Base-by-base conservation (phyloP, 2,329 filamentous ascomycete genomes). In the Orbilia ellipsospora region DNA sequence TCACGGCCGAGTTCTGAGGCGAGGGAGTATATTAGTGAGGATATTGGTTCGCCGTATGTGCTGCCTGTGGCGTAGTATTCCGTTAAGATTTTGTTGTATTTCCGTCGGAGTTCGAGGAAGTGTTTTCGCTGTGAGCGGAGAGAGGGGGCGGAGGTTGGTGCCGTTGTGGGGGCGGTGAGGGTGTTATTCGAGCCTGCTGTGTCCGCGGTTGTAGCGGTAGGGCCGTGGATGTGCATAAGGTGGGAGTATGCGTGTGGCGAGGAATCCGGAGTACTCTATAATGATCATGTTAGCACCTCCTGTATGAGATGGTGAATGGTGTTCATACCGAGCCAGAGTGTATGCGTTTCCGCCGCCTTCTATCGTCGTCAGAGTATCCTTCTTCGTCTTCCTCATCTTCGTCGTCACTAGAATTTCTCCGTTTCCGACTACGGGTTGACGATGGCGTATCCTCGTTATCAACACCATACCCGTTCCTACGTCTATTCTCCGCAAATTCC, bases 1-100 rank as follows among this genome's bases (percentile, higher is more conserved):
- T 98, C 95, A 63, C 94, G 91, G 77, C 95, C 95, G 5, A 99
- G 88, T 81, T 98, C 95, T 0, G 94, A 97, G 0, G 94, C 95
- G 13, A 99, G 86, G 0, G 93, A 96, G 82, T 98, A 99, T 80
- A 97, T 88, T 84, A 98, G 90, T 0, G 94, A 96, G 0, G 94
- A 95, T 66, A 98, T 92, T 0, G 95, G 95, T 81, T 99, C 95
- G 0, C 94, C 94, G 81, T 96, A 97, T 1, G 93, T 96, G 1
- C 92, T 90, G 48, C 95, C 95, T 31, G 92, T 87, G 28, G 89
- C 87, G 83, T 98, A 97, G 83, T 99, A 98, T 77, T 88, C 87
- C 59, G 91, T 88, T 44, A 98, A 85, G 0, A 94, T 86, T 0
- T 84, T 82, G 82, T 97, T 92, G 78, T 97, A 90, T 79, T 94